Conservation (phyloP, 1,139 yeast species). For the Nakaseomyces glabratus region DNA sequence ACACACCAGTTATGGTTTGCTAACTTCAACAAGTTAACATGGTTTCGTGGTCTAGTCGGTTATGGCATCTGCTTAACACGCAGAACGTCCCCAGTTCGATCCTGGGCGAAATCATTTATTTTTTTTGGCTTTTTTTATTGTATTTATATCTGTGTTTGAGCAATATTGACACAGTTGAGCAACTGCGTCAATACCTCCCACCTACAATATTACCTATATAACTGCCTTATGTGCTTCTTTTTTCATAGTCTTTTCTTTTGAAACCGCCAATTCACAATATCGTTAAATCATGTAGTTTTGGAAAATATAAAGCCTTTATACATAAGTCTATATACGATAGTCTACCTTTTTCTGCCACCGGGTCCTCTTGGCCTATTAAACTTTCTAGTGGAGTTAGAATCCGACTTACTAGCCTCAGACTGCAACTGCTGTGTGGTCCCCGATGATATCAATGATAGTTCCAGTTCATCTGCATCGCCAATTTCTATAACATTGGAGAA, state of each 20-base stretch:
- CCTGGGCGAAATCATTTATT: slow-evolving; percentile 87
- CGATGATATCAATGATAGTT: slow-evolving; percentile 27
- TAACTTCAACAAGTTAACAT: no score
- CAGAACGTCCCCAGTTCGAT: slow-evolving; percentile 99
- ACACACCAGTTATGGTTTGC: no score
- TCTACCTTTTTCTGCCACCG: slow-evolving; percentile 23
- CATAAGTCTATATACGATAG: slow-evolving; percentile 17
- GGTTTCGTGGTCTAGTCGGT: slow-evolving; percentile 96
- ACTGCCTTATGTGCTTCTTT: no score
- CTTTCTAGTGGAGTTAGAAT: slow-evolving; percentile 24
- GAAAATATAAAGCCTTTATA: neutral
- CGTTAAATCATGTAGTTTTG: no score
- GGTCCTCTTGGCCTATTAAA: slow-evolving; percentile 53
- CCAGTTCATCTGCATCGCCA: slow-evolving; percentile 62
- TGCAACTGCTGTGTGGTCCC: slow-evolving; percentile 16
- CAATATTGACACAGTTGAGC: no score
- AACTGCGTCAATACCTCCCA: no score
- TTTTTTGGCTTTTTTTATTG: slow-evolving; percentile 5
- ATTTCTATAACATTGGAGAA: slow-evolving; percentile 47
- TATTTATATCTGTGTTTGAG: no score
- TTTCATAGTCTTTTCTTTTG: no score
- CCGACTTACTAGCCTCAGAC: slow-evolving; percentile 14
- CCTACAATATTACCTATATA: no score
- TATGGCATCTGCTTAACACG: slow-evolving; percentile 99
- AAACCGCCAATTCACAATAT: no score